Conservation (phyloP, 2,329 filamentous ascomycete genomes). For the Fusarium succisae region DNA sequence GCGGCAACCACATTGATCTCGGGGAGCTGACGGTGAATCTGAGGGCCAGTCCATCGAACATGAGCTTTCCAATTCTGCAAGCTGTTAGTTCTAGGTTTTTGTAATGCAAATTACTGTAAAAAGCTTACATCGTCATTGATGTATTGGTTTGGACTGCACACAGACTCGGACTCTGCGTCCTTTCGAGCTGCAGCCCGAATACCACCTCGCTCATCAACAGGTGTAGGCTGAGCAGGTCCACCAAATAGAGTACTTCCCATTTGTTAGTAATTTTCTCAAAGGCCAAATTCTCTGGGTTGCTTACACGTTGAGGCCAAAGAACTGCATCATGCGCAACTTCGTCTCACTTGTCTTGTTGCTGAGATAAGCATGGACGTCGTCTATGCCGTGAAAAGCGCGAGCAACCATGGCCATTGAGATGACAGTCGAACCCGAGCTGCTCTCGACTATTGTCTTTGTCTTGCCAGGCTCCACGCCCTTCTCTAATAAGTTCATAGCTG, state of each 20-base stretch:
- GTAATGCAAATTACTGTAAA: rapidly evolving
- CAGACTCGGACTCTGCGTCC: constrained; percentile 42
- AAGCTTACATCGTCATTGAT: constrained; percentile 45
- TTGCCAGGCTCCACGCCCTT: constrained; percentile 54
- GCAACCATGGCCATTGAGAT: constrained; percentile 61
- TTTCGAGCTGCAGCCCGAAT: constrained; percentile 45
- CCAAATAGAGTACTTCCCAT: constrained; percentile 44
- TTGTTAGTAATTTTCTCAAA: background rate
- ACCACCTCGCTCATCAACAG: constrained; percentile 45
- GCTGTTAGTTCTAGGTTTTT: background rate
- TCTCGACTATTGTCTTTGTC: constrained; percentile 66
- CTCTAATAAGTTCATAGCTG: constrained; percentile 59
- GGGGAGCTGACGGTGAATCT: constrained; percentile 65
- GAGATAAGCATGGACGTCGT: constrained; percentile 54
- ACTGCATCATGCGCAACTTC: constrained; percentile 46
- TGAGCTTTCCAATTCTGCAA: constrained; percentile 63
- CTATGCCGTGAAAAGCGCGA: constrained; percentile 50
- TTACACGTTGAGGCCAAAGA: constrained; percentile 49
- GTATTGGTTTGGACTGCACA: constrained; percentile 48
- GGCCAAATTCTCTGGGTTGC: background rate
- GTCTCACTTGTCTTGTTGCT: constrained; percentile 58
- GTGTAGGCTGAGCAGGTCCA: constrained; percentile 48
- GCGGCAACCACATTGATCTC: constrained; percentile 65
- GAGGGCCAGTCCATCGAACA: constrained; percentile 67
- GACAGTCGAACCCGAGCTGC: constrained; percentile 69